Base-by-base conservation (phyloP, 1,284 basidiomycete species). In the Amylostereum areolatum region DNA sequence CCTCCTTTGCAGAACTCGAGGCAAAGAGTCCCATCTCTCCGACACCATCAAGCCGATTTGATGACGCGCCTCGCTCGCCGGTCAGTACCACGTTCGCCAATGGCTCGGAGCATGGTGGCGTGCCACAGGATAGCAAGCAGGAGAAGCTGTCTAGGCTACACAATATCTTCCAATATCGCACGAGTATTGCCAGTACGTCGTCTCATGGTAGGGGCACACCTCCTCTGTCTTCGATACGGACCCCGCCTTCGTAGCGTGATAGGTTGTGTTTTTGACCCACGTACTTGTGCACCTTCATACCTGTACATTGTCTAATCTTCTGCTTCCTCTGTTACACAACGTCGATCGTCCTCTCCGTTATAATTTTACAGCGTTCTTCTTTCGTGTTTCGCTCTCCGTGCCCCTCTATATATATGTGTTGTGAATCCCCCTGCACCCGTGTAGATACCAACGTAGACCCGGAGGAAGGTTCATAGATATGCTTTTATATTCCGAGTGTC, bases 81-180 rank as follows among this genome's bases (percentile, higher is more conserved):
- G 36, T 66, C 61, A 71, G 62, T 70, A 51, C 51, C 64, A 66
- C 54, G 60, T 47, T 60, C 25, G 35, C 62, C 10, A 65, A 60
- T 45, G 55, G 64, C 36, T 59, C 67, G 27, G 66, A 66, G 24
- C 53, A 41, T 24, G 39, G 39, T 8, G 33, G 71, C 55, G 58
- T 67, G 43, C 41, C 61, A 49, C 47, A 69, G 34, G 56, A 66
- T 32, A 59, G 63, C 9, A 53, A 67, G 42, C 62, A 72, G 48
- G 85, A 89, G 49, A 83, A 82, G 60, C 63, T 90, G 42, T 83
- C 85, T 42, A 71, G 83, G 56, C 62, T 91, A 49, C 89, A 91
- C 62, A 79, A 86, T 60, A 73, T 91, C 54, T 91, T 91, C 67
- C 85, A 88, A 55, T 91, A 91, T 66, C 77, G 87, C 48, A 78